Percentiles rank a stretch among this genome's conserved stretches.
Conservation (phyloP, 2,329 filamentous ascomycete species). For the Tolypocladium ovalisporum region DNA sequence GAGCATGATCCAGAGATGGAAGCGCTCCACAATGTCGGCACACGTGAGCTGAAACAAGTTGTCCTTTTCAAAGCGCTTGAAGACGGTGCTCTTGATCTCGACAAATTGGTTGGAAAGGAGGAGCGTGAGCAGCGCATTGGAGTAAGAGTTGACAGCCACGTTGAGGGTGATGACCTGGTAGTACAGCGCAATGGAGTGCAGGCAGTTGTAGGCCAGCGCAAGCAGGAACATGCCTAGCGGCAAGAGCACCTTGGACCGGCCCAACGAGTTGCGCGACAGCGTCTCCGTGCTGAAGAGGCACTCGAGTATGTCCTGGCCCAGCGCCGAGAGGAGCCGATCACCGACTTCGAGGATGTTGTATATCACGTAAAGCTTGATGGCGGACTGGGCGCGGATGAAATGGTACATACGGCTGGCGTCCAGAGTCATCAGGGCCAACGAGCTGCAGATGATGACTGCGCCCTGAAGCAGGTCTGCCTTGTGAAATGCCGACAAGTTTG, state of each 20-base stretch:
- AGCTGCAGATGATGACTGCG: slow-evolving; percentile 76
- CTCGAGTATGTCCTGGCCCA: slow-evolving; percentile 93
- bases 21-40: slow-evolving; percentile 91
- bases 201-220: slow-evolving; percentile 75
- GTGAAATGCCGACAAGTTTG: slow-evolving; percentile 73
- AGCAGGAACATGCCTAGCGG: slow-evolving; percentile 88
- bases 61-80: slow-evolving; percentile 98
- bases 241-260: slow-evolving; percentile 80
- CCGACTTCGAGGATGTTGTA: slow-evolving; percentile 94
- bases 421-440: slow-evolving; percentile 73
- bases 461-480: slow-evolving; percentile 94
- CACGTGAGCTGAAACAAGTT: slow-evolving; percentile 95
- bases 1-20: slow-evolving; percentile 96
- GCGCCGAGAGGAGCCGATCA: slow-evolving; percentile 77
- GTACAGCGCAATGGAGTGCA: slow-evolving; percentile 80
- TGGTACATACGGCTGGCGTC: slow-evolving; percentile 98
- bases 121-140: slow-evolving; percentile 84
- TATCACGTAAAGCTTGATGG: slow-evolving; percentile 97
- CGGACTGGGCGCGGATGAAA: slow-evolving; percentile 88
- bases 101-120: slow-evolving; percentile 97
- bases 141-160: slow-evolving; percentile 97
- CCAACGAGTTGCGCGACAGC: slow-evolving; percentile 74
- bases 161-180: slow-evolving; percentile 98
- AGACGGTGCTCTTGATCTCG: slow-evolving; percentile 96
- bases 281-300: slow-evolving; percentile 92